phyloP scores from a whole-genome alignment of 83 land plant genomes.

The Diphasiastrum complanatum region DNA sequence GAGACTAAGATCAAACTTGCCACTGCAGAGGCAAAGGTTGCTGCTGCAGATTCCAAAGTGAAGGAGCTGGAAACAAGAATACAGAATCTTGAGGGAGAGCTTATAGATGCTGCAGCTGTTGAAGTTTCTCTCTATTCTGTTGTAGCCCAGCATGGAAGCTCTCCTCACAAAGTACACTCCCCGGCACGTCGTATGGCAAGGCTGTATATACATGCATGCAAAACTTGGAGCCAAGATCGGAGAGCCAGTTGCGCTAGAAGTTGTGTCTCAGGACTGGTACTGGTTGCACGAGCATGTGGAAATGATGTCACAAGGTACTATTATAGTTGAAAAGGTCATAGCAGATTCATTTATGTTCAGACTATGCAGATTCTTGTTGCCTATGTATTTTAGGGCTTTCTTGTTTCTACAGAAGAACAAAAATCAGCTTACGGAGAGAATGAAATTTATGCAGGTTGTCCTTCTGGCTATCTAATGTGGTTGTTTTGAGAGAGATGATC shows the following conservation, averaged over 20 bases:
- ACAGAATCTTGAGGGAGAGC: constrained; percentile 62
- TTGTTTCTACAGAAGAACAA: no score
- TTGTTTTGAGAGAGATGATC: constrained; percentile 29
- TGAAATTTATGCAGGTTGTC: constrained; percentile 25
- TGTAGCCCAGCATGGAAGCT: constrained; percentile 86
- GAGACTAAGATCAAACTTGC: constrained; percentile 20
- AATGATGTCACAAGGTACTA: constrained; percentile 84
- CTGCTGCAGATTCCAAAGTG: constrained; percentile 36
- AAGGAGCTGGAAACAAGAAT: constrained; percentile 43
- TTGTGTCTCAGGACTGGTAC: constrained; percentile 58
- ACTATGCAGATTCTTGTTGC: no score
- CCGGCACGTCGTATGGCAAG: constrained; percentile 95
- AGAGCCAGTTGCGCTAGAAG: constrained; percentile 70
- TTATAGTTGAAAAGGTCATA: background rate
- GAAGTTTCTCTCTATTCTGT: constrained; percentile 71
- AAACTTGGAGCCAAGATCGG: constrained; percentile 42
- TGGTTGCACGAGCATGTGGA: constrained; percentile 85
- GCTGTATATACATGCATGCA: constrained; percentile 64
- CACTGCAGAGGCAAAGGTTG: constrained; percentile 32
- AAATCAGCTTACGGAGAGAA: background rate
- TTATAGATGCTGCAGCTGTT: constrained; percentile 78
- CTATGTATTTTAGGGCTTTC: no score
- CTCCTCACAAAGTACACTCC: constrained; percentile 74
- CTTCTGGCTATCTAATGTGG: constrained; percentile 38
- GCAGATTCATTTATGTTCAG: background rate